phyloP scores from a whole-genome alignment of 495 filamentous ascomycete genomes.

The Hypomontagnella monticulosa region DNA sequence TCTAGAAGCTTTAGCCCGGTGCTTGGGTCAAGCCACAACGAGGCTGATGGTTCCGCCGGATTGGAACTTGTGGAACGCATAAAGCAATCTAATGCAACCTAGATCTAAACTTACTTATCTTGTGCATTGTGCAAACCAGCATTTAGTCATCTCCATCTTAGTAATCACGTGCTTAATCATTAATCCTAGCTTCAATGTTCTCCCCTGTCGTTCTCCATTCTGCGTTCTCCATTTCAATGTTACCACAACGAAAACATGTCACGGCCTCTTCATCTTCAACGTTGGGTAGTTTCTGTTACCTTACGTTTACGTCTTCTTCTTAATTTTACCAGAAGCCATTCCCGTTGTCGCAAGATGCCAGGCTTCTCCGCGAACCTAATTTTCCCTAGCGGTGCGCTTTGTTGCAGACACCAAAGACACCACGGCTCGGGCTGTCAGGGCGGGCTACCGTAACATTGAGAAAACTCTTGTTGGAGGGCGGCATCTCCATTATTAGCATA shows the following conservation, averaged over 20 bases:
- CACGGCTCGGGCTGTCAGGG: neutral
- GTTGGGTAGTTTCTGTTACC: neutral
- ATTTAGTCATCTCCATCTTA: constrained; percentile 11
- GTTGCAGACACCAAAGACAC: constrained; percentile 8
- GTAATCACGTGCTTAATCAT: neutral
- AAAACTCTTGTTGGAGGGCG: constrained; percentile 12
- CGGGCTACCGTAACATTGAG: constrained; percentile 26
- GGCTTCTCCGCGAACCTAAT: neutral
- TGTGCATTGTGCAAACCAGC: constrained; percentile 33
- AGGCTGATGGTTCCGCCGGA: constrained; percentile 28
- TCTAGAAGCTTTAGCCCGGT: constrained; percentile 38
- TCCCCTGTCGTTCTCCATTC: too few species aligned
- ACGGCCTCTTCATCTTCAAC: neutral
- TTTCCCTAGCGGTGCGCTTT: constrained; percentile 2
- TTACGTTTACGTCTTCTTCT: constrained; percentile 2
- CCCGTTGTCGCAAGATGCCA: neutral
- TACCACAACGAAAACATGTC: neutral
- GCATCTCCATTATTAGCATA: constrained; percentile 27
- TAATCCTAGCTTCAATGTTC: neutral
- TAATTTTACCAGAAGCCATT: constrained; percentile 7
- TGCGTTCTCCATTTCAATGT: too few species aligned
- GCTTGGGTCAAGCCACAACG: constrained; percentile 25
- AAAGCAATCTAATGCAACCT: constrained; percentile 37
- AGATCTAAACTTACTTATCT: constrained; percentile 20
- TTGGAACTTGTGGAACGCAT: constrained; percentile 35